Base-by-base conservation (phyloP, 2,329 filamentous ascomycete species). In the Fusarium dlaminii region DNA sequence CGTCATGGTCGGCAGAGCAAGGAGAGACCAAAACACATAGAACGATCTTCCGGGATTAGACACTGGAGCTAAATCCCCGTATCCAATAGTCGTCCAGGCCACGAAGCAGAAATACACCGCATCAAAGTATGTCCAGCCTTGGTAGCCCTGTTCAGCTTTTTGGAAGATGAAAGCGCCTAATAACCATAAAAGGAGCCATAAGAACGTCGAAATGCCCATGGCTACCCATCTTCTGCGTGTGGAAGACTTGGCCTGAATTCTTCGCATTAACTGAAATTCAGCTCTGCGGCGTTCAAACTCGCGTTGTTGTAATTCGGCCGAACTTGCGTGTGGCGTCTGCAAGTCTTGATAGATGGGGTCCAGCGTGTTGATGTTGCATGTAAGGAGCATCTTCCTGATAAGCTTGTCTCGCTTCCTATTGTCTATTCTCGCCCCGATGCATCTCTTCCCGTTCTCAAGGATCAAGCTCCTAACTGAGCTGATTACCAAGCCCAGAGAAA, bases 61-160 rank as follows among this genome's bases (percentile, higher is more conserved):
- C 10, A 30, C 24, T 9, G 48, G 59, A 2, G 15, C 14, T 2
- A 62, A 22, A 27, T 62, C 59, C 3, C 59, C 59, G 8, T 62
- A 62, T 30, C 59, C 59, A 9, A 62, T 45, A n/a, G 59, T 62
- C 15, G 59, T 62, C 59, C 48, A 62, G 9, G 59, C 48, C 29
- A 14, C 59, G 30, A 62, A 62, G 39, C 48, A 62, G n/a, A 62
- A 62, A n/a, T 62, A 62, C 9, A 62, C 14, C 17, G 59, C 59
- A 24, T 62, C 59, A 55, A 62, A 62, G 39, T 62, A 62, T 13
- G 59, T 20, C 59, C 59, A 62, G 17, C 24, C 17, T 37, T 62
- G 59, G 24, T 62, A 37, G 18, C 24, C 12, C 18, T 43, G 8
- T 13, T 62, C 59, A 24, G 59, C 20, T 8, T 24, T 24, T 12